Evolutionary conservation across 176 grass and related monocot species (phyloP).

Genomic region (Musa acuminata): DNA sequence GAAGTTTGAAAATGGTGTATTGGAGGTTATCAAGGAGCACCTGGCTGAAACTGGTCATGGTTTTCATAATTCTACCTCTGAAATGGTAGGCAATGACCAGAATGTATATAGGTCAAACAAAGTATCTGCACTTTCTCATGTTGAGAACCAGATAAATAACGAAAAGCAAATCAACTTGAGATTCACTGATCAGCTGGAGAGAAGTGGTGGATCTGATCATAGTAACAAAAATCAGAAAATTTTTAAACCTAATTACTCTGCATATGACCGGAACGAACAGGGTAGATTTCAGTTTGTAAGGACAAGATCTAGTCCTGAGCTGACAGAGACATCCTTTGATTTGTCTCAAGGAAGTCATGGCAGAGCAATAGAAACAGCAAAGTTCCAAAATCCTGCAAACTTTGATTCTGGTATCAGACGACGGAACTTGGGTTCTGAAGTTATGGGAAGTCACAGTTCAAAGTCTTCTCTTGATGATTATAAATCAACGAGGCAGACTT

Average conservation of each 20-base stretch:
- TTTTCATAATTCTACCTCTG: slow-evolving; percentile 28
- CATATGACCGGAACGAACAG: slow-evolving; percentile 35
- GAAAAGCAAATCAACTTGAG: slow-evolving; percentile 33
- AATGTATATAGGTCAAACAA: slow-evolving; percentile 25
- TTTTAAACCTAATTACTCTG: slow-evolving; percentile 29
- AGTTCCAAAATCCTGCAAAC: slow-evolving; percentile 20
- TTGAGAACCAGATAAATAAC: slow-evolving; percentile 34
- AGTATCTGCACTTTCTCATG: slow-evolving; percentile 29
- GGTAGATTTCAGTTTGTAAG: slow-evolving; percentile 57
- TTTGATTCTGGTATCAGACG: slow-evolving; percentile 48
- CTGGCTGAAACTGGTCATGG: slow-evolving; percentile 33
- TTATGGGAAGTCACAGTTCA: slow-evolving; percentile 36
- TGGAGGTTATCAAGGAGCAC: slow-evolving; percentile 28
- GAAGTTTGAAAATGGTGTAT: slow-evolving; percentile 34
- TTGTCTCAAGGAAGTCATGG: slow-evolving; percentile 33
- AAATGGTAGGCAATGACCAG: slow-evolving; percentile 25
- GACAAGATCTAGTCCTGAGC: slow-evolving; percentile 77
- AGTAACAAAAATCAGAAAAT: slow-evolving; percentile 46
- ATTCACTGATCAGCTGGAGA: slow-evolving; percentile 48
- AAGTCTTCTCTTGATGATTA: slow-evolving; percentile 62
- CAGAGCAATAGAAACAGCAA: slow-evolving; percentile 36
- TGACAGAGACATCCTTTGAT: slow-evolving; percentile 58
- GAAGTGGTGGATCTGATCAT: slow-evolving; percentile 44
- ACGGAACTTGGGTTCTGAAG: slow-evolving; percentile 34
- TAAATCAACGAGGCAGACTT: slow-evolving; percentile 35